Evolutionary conservation across 2,329 filamentous ascomycete species (phyloP).

Genomic region (Sporothrix dimorphospora): DNA sequence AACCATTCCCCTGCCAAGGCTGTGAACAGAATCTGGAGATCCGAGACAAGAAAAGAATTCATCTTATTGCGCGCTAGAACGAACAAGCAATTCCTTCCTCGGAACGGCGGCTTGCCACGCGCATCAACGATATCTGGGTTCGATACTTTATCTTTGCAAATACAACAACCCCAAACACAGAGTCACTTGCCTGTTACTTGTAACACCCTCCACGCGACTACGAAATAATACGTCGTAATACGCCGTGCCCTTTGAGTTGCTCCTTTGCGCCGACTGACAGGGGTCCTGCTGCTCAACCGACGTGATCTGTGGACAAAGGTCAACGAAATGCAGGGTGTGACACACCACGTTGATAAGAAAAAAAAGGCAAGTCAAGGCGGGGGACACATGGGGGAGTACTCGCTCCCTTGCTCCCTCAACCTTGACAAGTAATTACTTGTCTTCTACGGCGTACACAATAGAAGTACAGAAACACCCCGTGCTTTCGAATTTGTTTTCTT

Average conservation of each 20-base stretch:
- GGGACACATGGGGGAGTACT: background rate
- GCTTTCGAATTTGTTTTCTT: background rate
- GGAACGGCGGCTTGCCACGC: background rate
- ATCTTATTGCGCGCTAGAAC: background rate
- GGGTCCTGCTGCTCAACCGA: background rate
- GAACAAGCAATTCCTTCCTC: background rate
- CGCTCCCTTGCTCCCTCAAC: background rate
- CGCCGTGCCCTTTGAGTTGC: background rate
- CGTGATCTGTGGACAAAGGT: background rate
- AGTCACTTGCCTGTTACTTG: background rate
- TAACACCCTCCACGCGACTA: background rate
- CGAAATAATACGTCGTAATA: background rate
- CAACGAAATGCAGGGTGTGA: constrained; percentile 14
- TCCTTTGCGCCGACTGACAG: background rate
- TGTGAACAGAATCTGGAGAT: constrained; percentile 17
- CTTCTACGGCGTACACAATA: background rate
- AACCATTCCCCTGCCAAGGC: constrained; percentile 17
- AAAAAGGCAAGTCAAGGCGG: constrained; percentile 7
- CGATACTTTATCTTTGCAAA: background rate
- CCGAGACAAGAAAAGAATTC: constrained; percentile 5
- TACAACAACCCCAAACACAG: background rate
- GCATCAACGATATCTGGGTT: background rate
- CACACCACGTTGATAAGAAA: constrained; percentile 15
- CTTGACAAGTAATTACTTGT: background rate
- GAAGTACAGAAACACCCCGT: background rate